Evolutionary conservation across 805 yeast species (phyloP).

Genomic region (Starmerella vaccinii): DNA sequence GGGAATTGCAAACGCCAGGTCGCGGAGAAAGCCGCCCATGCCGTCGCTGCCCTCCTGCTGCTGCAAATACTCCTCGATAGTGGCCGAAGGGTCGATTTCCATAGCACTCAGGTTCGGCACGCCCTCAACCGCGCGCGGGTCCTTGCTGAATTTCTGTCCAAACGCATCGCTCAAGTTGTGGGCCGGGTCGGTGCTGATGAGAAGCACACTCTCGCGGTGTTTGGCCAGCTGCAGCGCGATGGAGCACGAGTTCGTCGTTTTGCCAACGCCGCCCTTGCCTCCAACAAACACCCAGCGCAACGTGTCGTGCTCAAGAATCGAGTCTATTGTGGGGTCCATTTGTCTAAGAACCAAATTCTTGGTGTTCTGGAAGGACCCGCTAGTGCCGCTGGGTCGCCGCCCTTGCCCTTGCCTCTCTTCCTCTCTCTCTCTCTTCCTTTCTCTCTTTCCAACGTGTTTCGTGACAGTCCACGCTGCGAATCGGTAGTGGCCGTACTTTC

Average conservation of each 20-base stretch:
- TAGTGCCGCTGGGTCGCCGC: background rate
- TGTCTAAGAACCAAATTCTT: no score
- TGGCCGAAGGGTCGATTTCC: slow-evolving; percentile 97
- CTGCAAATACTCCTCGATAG: slow-evolving; percentile 69
- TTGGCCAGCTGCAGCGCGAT: slow-evolving; percentile 88
- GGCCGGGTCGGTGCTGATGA: slow-evolving; percentile 97
- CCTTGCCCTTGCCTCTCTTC: background rate
- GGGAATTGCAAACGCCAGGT: slow-evolving; percentile 88
- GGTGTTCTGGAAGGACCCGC: background rate
- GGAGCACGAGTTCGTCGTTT: slow-evolving; percentile 94
- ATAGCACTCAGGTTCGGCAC: slow-evolving; percentile 81
- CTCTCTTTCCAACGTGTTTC: no score
- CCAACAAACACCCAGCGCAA: slow-evolving; percentile 97
- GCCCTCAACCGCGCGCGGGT: slow-evolving; percentile 88
- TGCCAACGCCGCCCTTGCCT: slow-evolving; percentile 99
- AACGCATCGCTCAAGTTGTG: slow-evolving; percentile 96
- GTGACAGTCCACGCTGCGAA: no score
- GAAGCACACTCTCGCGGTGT: slow-evolving; percentile 68
- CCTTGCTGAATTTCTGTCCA: slow-evolving; percentile 96
- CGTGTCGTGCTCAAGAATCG: slow-evolving; percentile 36
- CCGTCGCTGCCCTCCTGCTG: slow-evolving; percentile 36
- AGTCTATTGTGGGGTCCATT: slow-evolving; percentile 36
- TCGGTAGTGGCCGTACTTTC: no score
- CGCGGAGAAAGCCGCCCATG: slow-evolving; percentile 68
- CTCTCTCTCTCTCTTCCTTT: no score